Percentiles rank a stretch among this genome's conserved stretches.
phyloP scores from a whole-genome alignment of 2,329 filamentous ascomycete species.

The Aspergillus luchuensis region DNA sequence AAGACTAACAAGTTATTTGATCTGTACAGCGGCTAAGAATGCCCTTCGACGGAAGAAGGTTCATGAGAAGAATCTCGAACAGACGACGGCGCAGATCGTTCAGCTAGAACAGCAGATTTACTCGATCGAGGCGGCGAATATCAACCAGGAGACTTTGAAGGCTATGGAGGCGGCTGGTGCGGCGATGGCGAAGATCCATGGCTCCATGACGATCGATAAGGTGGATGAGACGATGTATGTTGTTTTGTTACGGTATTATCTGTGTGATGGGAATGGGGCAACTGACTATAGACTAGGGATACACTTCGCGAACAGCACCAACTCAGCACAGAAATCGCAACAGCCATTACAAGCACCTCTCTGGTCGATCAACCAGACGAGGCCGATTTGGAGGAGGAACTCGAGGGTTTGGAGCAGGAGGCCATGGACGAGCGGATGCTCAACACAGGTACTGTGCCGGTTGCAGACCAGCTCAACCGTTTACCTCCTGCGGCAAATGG shows the following conservation, averaged over 20 bases:
- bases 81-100: slow-evolving; percentile 84
- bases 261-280: background rate
- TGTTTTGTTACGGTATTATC: background rate
- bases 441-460: slow-evolving; percentile 80
- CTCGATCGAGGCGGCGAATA: slow-evolving; percentile 95
- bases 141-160: slow-evolving; percentile 93
- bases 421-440: slow-evolving; percentile 92
- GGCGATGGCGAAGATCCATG: slow-evolving; percentile 93
- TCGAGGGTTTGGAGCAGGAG: slow-evolving; percentile 87
- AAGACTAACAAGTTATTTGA: background rate
- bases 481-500: slow-evolving; percentile 74
- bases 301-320: slow-evolving; percentile 87
- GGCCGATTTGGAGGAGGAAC: slow-evolving; percentile 78
- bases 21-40: slow-evolving; percentile 74
- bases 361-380: slow-evolving; percentile 77
- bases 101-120: slow-evolving; percentile 95
- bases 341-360: slow-evolving; percentile 74
- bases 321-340: slow-evolving; percentile 89
- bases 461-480: slow-evolving; percentile 73
- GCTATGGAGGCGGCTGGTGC: slow-evolving; percentile 89
- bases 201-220: slow-evolving; percentile 86
- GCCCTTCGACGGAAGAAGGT: slow-evolving; percentile 93
- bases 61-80: slow-evolving; percentile 87
- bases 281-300: slow-evolving; percentile 63
- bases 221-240: slow-evolving; percentile 93